These are phyloP conservation scores for Stramenopiles sp. DNA, from an alignment of 352 stramenopile species.

Conservation along the genomic window DNA sequence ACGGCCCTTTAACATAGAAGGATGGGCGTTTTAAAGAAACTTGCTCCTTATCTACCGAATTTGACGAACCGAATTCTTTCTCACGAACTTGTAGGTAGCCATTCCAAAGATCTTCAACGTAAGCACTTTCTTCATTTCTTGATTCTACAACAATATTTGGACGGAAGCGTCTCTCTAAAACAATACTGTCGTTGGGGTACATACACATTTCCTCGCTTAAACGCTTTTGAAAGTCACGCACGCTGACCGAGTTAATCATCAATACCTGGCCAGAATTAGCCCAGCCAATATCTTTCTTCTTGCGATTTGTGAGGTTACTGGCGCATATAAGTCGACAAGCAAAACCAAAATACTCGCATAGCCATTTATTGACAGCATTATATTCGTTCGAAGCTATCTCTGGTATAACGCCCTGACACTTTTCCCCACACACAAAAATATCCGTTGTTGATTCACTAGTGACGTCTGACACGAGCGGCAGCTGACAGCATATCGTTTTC, in stretches of 20 bases:
- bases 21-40: background rate
- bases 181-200: conserved; percentile 17
- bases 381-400: conserved; percentile 24
- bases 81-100: background rate
- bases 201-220: conserved; percentile 22
- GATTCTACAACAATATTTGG: conserved; percentile 43
- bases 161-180: conserved; percentile 43
- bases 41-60: conserved; percentile 25
- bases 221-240: conserved; percentile 34
- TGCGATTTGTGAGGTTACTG: conserved; percentile 7
- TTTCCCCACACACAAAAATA: conserved; percentile 27
- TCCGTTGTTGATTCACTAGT: background rate
- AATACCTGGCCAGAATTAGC: conserved; percentile 46
- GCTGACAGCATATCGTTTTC: conserved; percentile 23
- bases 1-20: conserved; percentile 43
- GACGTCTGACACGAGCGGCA: background rate
- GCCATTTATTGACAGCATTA: conserved; percentile 37
- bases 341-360: conserved; percentile 38
- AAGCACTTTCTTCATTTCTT: conserved; percentile 30
- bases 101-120: conserved; percentile 49
- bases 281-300: conserved; percentile 37
- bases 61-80: background rate
- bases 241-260: conserved; percentile 37
- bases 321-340: conserved; percentile 47
- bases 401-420: conserved; percentile 29